Evolutionary conservation across 2,329 filamentous ascomycete genomes (phyloP), one percentile per base, ranked within the genome.

Genomic region (Coniochaeta sp.): DNA sequence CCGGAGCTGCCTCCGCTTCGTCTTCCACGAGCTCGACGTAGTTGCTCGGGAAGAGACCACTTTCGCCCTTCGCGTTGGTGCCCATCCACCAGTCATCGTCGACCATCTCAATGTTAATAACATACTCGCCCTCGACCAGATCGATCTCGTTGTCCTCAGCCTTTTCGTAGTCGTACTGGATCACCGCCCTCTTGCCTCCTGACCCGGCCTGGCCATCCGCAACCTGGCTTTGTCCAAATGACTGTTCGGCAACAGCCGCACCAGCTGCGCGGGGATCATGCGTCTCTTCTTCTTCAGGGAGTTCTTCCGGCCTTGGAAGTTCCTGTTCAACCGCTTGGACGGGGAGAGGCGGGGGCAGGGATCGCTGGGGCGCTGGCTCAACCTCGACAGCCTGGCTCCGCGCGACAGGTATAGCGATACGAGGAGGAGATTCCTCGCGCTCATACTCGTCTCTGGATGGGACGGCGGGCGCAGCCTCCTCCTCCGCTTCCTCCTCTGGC

Each of bases 1-100:
- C 58, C 14, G 58, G 59, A n/a, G 58, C 61, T 9, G 57, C 61
- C 14, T 12, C 75, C 28, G 74, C 78, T 26, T 84, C 82, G 26
- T 83, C 88, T 40, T 89, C 88, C 38, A 95, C 80, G 24, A 96
- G 74, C 73, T 96, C 92, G 58, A 99, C 93, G 66, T 99, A 99
- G 79, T 97, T 98, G 77, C 91, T 95, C 5, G 95, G 95, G 81
- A 99, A 98, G 38, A 99, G 81, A 55, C 95, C 95, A 61, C 81
- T 88, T 74, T 97, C 91, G 67, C 95, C 95, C 63, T 80, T 81
- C 24, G 82, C 78, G 77, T 98, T 99, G 65, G 89, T 90, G 50
- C 96, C 95, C 84, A 96, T 89, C 95, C 95, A 99, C 95, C 95
- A 99, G 72, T 99, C 93, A 58, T 96, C 89, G 67, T 98, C 95